These are phyloP conservation scores for Panaeolus papilionaceus DNA, from an alignment of 768 basidiomycete genomes.

Conservation along the genomic window DNA sequence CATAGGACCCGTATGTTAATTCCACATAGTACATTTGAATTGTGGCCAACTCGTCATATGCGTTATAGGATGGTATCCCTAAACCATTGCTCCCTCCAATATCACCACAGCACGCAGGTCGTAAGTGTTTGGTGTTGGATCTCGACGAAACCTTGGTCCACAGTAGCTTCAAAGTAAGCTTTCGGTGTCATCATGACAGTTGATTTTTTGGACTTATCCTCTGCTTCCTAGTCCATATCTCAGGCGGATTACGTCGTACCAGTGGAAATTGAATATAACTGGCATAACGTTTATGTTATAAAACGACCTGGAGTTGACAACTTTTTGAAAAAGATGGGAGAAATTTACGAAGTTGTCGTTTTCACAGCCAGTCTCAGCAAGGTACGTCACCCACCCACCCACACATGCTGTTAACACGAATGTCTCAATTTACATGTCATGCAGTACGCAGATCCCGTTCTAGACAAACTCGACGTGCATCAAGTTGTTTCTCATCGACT, in stretches of 20 bases:
- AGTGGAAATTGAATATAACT: slow-evolving; percentile 97
- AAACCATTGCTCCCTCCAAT: slow-evolving; percentile 90
- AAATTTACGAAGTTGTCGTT: slow-evolving; percentile 96
- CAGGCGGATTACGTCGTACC: slow-evolving; percentile 99
- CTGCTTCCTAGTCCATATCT: slow-evolving; percentile 72
- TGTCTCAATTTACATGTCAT: slow-evolving; percentile 18
- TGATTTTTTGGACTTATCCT: slow-evolving; percentile 21
- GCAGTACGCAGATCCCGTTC: slow-evolving; percentile 97
- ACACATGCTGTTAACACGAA: slow-evolving; percentile 20
- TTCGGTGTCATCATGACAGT: slow-evolving; percentile 7
- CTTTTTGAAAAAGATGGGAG: slow-evolving; percentile 98
- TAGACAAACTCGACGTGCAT: slow-evolving; percentile 95
- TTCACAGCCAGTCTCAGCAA: slow-evolving; percentile 99
- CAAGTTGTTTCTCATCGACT: slow-evolving; percentile 92
- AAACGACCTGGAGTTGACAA: slow-evolving; percentile 98
- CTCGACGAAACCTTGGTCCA: slow-evolving; percentile 97
- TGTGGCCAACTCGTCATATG: slow-evolving; percentile 14
- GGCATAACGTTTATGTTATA: slow-evolving; percentile 99
- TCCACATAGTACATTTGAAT: slow-evolving; percentile 8
- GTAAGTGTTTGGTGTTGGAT: slow-evolving; percentile 97
- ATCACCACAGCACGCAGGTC: slow-evolving; percentile 77
- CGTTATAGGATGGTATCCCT: slow-evolving; percentile 79
- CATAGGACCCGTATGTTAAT: slow-evolving; percentile 80
- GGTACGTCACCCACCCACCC: slow-evolving; percentile 49
- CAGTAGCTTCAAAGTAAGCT: slow-evolving; percentile 93